Percentiles rank a stretch among this genome's conserved stretches.
These are phyloP conservation scores for Cicer bijugum DNA, from an alignment of 306 rosid genomes.

Conservation along the genomic window DNA sequence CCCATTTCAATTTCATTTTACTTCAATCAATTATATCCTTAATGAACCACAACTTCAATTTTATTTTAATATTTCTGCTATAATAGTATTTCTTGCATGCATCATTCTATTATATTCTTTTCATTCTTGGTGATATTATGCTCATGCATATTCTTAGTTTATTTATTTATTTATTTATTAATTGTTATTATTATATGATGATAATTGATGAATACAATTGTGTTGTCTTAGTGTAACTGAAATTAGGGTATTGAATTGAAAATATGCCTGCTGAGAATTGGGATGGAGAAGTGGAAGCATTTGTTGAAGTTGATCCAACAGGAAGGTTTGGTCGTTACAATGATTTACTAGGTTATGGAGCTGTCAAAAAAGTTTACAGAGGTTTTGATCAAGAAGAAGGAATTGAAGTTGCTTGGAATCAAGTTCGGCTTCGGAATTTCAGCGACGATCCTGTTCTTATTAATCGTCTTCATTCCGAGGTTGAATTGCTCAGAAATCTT, in stretches of 20 bases:
- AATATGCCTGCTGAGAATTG: slow-evolving; percentile 71
- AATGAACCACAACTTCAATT: background rate
- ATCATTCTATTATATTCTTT: background rate
- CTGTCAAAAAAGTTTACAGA: slow-evolving; percentile 85
- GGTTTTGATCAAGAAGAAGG: slow-evolving; percentile 95
- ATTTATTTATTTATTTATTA: too few species aligned
- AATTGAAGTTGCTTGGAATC: slow-evolving; percentile 94
- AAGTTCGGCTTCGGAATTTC: slow-evolving; percentile 70
- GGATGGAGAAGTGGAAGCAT: slow-evolving; percentile 65
- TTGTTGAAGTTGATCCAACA: slow-evolving; percentile 84
- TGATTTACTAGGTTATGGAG: slow-evolving; percentile 81
- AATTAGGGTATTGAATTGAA: slow-evolving; percentile 38
- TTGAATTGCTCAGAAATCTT: slow-evolving; percentile 63
- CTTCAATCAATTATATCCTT: background rate
- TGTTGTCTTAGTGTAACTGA: slow-evolving; percentile 11
- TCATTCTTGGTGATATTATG: too few species aligned
- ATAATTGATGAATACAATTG: too few species aligned
- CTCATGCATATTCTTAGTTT: too few species aligned
- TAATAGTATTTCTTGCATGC: background rate
- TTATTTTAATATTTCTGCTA: background rate
- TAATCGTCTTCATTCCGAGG: slow-evolving; percentile 73
- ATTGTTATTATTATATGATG: too few species aligned
- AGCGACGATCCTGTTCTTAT: slow-evolving; percentile 68
- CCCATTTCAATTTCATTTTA: background rate
- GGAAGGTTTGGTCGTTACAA: slow-evolving; percentile 80